Base-by-base conservation (phyloP, 441 rosid species). In the Pelargonium fulgidum region DNA sequence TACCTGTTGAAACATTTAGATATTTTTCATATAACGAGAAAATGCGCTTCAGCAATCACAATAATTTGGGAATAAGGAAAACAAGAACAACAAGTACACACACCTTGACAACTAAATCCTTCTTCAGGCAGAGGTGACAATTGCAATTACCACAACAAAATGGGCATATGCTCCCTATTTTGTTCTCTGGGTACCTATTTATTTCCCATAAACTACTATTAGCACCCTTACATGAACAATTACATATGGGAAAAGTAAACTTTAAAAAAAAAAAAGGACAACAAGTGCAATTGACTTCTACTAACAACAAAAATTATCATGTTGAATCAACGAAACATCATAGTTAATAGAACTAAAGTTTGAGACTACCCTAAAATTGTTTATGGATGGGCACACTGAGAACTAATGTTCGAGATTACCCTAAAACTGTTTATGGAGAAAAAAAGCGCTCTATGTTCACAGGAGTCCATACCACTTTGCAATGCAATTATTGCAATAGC, bases 81-180 rank as follows among this genome's bases (percentile, higher is more conserved):
- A 33, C 39, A 33, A 33, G 39, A 33, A 33, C 39, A 33, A 7
- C 39, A 33, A 33, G 39, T 33, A 12, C 3, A 63, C 78, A 14
- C 44, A 83, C 89, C 79, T 45, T 67, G 48, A 72, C 17, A 66
- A 68, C 63, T 70, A 65, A 65, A 45, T 77, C 79, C 78, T 80
- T 74, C 75, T 72, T 78, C 65, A 81, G 78, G 79, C 85, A 81
- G 11, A 70, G 61, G 73, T 81, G 75, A 73, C 85, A 81, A 73
- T 81, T 81, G 73, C 85, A 81, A 72, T 72, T 75, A 65, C 81
- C 78, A 54, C 66, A 62, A 72, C 85, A 81, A 75, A 81, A 81
- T 29, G 85, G 82, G 65, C 85, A 81, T 3, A 69, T 72, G 44
- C 58, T 54, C 54, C 41, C 75, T 52, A 79, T 9, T 9, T 71